These are phyloP conservation scores for Melanogaster broomeanus DNA, from an alignment of 768 basidiomycete genomes.

Conservation along the genomic window DNA sequence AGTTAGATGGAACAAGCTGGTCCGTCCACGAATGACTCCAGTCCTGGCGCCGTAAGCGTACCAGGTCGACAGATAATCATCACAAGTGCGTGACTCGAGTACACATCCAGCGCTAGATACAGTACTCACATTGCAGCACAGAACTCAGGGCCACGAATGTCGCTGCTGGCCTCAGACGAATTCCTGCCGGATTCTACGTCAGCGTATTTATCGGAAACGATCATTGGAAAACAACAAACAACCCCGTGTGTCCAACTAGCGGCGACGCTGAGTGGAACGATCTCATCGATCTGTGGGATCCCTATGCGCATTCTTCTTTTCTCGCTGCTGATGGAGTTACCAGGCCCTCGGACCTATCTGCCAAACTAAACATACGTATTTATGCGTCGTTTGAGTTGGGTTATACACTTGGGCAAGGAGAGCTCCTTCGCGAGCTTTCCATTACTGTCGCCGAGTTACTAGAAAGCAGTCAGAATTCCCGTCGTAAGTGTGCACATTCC, in stretches of 20 bases:
- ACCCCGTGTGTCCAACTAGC: not conserved
- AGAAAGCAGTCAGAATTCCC: not conserved
- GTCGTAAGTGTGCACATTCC: not conserved
- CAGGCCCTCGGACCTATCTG: constrained; percentile 7
- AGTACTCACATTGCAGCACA: no score
- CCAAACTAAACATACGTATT: not conserved
- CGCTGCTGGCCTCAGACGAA: not conserved
- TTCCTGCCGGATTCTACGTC: constrained; percentile 13
- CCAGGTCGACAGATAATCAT: no score
- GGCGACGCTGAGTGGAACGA: not conserved
- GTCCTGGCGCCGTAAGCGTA: no score
- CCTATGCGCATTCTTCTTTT: no score
- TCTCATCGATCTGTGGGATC: not conserved
- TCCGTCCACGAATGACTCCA: no score
- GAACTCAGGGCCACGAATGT: constrained; percentile 7
- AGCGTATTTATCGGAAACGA: not conserved
- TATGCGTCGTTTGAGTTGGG: constrained; percentile 7
- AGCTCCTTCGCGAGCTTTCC: not conserved
- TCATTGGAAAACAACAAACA: not conserved
- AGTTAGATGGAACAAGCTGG: no score
- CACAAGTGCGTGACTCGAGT: no score
- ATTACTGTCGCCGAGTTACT: not conserved
- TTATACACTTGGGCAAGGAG: not conserved
- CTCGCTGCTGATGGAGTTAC: no score
- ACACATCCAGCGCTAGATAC: no score